Evolutionary conservation across 345 rosid genomes (phyloP).

Genomic region (Litchi chinensis): DNA sequence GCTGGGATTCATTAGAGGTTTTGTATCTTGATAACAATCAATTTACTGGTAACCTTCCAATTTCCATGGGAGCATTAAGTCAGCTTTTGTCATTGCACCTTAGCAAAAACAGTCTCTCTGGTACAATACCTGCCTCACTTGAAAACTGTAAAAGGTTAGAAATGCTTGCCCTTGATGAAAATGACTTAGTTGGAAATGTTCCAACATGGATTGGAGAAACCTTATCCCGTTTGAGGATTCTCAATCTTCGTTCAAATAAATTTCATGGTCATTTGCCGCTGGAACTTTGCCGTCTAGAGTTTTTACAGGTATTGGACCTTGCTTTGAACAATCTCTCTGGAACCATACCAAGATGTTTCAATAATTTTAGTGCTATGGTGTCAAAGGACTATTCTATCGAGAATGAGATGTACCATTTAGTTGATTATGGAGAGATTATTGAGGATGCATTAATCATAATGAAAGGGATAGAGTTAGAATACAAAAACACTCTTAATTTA

Average conservation of each 20-base stretch:
- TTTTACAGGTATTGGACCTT: slow-evolving; percentile 10
- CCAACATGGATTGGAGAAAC: slow-evolving; percentile 6
- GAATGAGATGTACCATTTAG: no score
- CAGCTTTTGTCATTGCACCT: not conserved
- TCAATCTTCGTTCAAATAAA: slow-evolving; percentile 11
- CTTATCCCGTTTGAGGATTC: not conserved
- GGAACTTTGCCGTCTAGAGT: not conserved
- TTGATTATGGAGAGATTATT: not conserved
- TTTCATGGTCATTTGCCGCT: not conserved
- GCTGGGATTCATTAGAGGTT: not conserved
- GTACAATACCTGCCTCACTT: not conserved
- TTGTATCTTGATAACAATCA: slow-evolving; percentile 11
- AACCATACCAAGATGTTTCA: slow-evolving; percentile 12
- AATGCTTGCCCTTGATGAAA: not conserved
- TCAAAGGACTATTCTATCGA: not conserved
- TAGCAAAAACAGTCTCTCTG: not conserved
- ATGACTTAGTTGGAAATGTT: slow-evolving; percentile 6
- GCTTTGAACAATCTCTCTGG: slow-evolving; percentile 14
- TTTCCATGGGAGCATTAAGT: not conserved
- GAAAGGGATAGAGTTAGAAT: not conserved
- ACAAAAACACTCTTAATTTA: not conserved
- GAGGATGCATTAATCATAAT: not conserved
- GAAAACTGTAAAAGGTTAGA: not conserved
- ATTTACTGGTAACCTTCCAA: not conserved
- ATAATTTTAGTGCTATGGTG: not conserved